Percentiles rank a stretch among this genome's conserved stretches.
These are phyloP conservation scores for Actinomucor elegans DNA, from an alignment of 371 early-diverging fungal genomes.

Conservation along the genomic window DNA sequence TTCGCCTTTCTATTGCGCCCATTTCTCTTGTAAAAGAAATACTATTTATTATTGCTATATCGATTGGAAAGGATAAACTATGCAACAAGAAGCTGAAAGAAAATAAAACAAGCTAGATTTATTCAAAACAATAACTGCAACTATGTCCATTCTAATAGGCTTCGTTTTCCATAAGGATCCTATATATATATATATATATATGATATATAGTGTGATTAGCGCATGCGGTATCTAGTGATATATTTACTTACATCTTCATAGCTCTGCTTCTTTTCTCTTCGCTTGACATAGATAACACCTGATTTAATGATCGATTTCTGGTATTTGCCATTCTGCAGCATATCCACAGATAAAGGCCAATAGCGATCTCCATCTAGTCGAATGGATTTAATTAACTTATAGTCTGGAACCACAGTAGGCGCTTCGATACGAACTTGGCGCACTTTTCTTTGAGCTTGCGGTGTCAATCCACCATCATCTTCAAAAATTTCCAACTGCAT, in stretches of 20 bases:
- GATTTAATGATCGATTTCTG: slow-evolving; percentile 24
- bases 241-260: slow-evolving; percentile 18
- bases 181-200: too few species aligned
- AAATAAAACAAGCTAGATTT: too few species aligned
- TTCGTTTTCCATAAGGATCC: slow-evolving; percentile 12
- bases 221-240: too few species aligned
- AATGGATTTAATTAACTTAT: slow-evolving; percentile 54
- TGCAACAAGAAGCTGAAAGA: too few species aligned
- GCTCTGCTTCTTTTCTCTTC: slow-evolving; percentile 7
- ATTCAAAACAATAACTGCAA: too few species aligned
- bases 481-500: slow-evolving; percentile 35
- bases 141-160: too few species aligned
- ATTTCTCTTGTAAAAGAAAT: too few species aligned
- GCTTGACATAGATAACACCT: slow-evolving; percentile 40
- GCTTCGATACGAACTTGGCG: slow-evolving; percentile 45
- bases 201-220: too few species aligned
- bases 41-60: too few species aligned
- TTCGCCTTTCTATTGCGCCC: too few species aligned
- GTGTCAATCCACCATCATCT: slow-evolving; percentile 11
- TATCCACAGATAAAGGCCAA: slow-evolving; percentile 56
- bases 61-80: too few species aligned
- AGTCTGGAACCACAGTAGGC: slow-evolving; percentile 67
- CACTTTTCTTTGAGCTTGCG: slow-evolving; percentile 5
- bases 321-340: slow-evolving; percentile 30
- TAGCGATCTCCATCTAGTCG: slow-evolving; percentile 57